Percentiles rank a stretch among this genome's conserved stretches.
phyloP scores from a whole-genome alignment of 345 rosid species.

The Eucalyptus marginata region DNA sequence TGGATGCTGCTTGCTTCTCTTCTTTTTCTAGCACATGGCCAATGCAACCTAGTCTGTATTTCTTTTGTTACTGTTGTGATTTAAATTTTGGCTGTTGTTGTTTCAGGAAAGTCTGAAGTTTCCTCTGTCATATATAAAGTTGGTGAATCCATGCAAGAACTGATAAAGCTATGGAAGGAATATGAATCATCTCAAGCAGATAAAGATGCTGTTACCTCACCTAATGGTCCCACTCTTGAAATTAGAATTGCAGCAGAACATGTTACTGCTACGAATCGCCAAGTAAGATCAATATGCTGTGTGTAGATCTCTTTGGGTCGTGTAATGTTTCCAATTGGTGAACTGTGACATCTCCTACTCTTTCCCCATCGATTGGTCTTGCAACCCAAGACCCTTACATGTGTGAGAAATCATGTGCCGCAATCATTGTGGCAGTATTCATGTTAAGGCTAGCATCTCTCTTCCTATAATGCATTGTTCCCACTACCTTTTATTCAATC shows the following conservation, averaged over 20 bases:
- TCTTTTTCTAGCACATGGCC: not conserved
- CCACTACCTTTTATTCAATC: not conserved
- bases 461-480: not conserved
- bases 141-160: conserved; percentile 99
- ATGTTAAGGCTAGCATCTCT: not conserved
- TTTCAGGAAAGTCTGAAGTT: conserved; percentile 84
- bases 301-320: not conserved
- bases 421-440: not conserved
- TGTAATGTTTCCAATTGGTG: not conserved
- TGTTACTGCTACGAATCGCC: conserved; percentile 98
- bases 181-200: conserved; percentile 60
- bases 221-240: conserved; percentile 88
- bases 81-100: conserved; percentile 8
- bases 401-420: not conserved
- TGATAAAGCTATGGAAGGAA: conserved; percentile 91
- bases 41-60: not conserved
- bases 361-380: not conserved
- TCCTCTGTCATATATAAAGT: conserved; percentile 85
- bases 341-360: not conserved
- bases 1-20: not conserved
- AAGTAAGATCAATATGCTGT: conserved; percentile 35
- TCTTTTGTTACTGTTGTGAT: not conserved
- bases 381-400: not conserved
- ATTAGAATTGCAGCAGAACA: conserved; percentile 93
- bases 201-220: conserved; percentile 55